Conservation (phyloP, 192 early-diverging fungal species). For the Pilobolus umbonatus region DNA sequence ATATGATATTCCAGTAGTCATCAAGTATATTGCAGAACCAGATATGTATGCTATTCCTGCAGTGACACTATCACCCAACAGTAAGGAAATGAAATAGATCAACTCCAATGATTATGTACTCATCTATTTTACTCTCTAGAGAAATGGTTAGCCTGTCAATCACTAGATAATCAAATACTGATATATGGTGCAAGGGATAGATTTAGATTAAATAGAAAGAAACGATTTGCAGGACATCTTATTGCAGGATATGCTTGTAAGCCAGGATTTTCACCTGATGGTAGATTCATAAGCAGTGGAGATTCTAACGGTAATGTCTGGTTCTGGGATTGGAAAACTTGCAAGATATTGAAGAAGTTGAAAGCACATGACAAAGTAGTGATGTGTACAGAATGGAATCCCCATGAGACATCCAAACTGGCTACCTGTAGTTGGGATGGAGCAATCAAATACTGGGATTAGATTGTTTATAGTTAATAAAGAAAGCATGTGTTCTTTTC, state of each 20-base stretch:
- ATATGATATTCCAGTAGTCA: constrained; percentile 96
- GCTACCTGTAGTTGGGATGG: constrained; percentile 96
- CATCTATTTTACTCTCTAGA: constrained; percentile 40
- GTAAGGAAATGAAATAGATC: constrained; percentile 50
- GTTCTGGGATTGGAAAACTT: constrained; percentile 98
- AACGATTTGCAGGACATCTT: constrained; percentile 87
- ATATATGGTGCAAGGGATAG: constrained; percentile 84
- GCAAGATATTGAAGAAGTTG: constrained; percentile 79
- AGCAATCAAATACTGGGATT: constrained; percentile 86
- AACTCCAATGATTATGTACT: constrained; percentile 2
- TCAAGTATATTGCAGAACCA: constrained; percentile 95
- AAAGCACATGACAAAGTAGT: constrained; percentile 91
- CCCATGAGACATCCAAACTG: constrained; percentile 86
- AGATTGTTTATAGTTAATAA: constrained; percentile 1
- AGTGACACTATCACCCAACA: constrained; percentile 80
- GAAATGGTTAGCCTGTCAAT: constrained; percentile 93
- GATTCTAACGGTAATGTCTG: constrained; percentile 90
- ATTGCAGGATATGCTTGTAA: constrained; percentile 97
- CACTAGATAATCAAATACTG: constrained; percentile 94
- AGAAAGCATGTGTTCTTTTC: too few species aligned
- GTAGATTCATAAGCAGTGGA: constrained; percentile 79
- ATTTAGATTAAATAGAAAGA: constrained; percentile 86
- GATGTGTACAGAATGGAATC: constrained; percentile 93
- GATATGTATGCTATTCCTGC: constrained; percentile 96
- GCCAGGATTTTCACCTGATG: constrained; percentile 89